Conservation (phyloP, 2,329 filamentous ascomycete genomes). For the Nannizziopsis arthrosporioides region DNA sequence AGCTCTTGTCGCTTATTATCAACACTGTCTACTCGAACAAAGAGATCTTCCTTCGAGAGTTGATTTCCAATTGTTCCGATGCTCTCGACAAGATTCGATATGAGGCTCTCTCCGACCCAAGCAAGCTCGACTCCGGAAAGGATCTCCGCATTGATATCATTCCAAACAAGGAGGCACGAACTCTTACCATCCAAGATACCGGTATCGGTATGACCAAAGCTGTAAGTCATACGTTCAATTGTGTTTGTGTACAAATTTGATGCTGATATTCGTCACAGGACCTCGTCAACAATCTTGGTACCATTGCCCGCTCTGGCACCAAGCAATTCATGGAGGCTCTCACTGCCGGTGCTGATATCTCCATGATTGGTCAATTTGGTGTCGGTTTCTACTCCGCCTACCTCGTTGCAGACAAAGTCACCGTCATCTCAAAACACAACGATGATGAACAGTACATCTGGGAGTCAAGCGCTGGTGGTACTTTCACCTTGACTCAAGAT, state of each 20-base stretch:
- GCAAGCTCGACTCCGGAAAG: conserved; percentile 94
- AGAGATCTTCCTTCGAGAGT: conserved; percentile 98
- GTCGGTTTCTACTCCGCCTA: conserved; percentile 99
- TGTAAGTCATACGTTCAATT: conserved; percentile 47
- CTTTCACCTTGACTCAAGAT: conserved; percentile 85
- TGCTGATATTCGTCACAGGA: conserved; percentile 45
- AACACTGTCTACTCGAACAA: conserved; percentile 99
- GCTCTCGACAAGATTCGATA: conserved; percentile 99
- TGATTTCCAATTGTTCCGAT: conserved; percentile 98
- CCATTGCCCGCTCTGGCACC: conserved; percentile 95
- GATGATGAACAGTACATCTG: conserved; percentile 99
- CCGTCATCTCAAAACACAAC: conserved; percentile 96
- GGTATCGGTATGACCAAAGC: conserved; percentile 99
- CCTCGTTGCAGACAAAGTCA: conserved; percentile 94
- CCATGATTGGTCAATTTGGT: conserved; percentile 99
- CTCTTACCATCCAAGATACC: conserved; percentile 89
- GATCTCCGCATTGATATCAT: conserved; percentile 99
- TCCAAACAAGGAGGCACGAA: conserved; percentile 94
- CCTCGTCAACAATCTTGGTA: conserved; percentile 99
- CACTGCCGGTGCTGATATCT: conserved; percentile 95
- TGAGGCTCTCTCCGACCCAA: conserved; percentile 91
- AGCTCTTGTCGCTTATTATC: conserved; percentile 98
- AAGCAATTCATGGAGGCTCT: conserved; percentile 99
- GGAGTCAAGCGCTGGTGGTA: conserved; percentile 95
- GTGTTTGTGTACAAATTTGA: neutral